These are phyloP conservation scores for Suhomyces atakaporum DNA, from an alignment of 1,139 yeast genomes.

Conservation along the genomic window DNA sequence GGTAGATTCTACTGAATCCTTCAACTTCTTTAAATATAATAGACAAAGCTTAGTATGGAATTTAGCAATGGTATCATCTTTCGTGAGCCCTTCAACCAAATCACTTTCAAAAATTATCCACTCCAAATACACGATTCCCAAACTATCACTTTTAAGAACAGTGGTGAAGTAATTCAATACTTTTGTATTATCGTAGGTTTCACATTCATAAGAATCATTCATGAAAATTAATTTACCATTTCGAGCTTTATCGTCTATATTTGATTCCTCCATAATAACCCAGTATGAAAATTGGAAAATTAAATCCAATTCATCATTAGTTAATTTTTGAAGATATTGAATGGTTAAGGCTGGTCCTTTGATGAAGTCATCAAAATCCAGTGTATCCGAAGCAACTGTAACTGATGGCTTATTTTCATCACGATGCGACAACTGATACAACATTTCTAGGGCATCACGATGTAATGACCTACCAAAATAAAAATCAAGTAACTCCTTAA, in stretches of 20 bases:
- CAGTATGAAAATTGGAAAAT: conserved; percentile 61
- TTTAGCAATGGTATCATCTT: conserved; percentile 33
- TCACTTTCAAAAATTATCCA: conserved; percentile 49
- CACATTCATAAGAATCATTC: conserved; percentile 65
- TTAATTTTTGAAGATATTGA: conserved; percentile 64
- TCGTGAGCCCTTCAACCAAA: conserved; percentile 37
- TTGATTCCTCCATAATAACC: conserved; percentile 42
- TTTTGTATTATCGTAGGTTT: conserved; percentile 53
- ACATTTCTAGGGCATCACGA: conserved; percentile 63
- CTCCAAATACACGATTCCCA: conserved; percentile 63
- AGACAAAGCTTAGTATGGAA: conserved; percentile 58
- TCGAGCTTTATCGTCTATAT: conserved; percentile 25
- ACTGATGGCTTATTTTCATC: conserved; percentile 15
- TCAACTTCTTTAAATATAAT: conserved; percentile 49
- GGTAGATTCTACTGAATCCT: conserved; percentile 18
- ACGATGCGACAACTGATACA: conserved; percentile 41
- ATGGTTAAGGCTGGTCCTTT: conserved; percentile 55
- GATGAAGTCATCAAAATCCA: conserved; percentile 31
- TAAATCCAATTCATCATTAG: conserved; percentile 50
- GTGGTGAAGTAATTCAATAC: conserved; percentile 52
- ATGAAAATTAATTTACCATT: conserved; percentile 60
- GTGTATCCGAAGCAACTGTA: conserved; percentile 3
- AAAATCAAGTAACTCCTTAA: conserved; percentile 77
- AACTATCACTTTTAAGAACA: conserved; percentile 25
- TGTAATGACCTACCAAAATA: conserved; percentile 67